Evolutionary conservation across 2,329 filamentous ascomycete genomes (phyloP).

Genomic region (Sclerotinia trifoliorum): DNA sequence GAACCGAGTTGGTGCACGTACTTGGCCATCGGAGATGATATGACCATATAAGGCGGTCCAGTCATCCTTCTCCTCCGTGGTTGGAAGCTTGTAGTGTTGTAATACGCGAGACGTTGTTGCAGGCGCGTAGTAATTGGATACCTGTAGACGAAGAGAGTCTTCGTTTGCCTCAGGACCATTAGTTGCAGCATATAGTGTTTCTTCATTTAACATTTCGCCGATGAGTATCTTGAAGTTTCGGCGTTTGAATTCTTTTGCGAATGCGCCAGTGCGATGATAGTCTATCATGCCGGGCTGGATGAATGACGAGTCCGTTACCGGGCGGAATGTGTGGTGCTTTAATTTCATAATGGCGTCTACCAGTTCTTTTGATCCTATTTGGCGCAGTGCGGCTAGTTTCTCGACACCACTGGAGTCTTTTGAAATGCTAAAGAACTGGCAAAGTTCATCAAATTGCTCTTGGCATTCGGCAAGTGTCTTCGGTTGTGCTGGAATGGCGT

Average conservation of each 20-base stretch:
- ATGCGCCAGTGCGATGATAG: slow-evolving; percentile 42
- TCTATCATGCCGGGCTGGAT: slow-evolving; percentile 43
- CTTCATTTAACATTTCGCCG: slow-evolving; percentile 47
- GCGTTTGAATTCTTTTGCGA: slow-evolving; percentile 43
- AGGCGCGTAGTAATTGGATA: slow-evolving; percentile 47
- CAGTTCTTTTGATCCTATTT: slow-evolving; percentile 40
- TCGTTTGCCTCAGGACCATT: slow-evolving; percentile 42
- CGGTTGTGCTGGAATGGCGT: slow-evolving; percentile 47
- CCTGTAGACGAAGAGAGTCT: slow-evolving; percentile 42
- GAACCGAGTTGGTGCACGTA: slow-evolving; percentile 42
- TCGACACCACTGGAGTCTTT: slow-evolving; percentile 28
- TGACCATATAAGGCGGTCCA: slow-evolving; percentile 44
- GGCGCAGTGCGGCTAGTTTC: slow-evolving; percentile 41
- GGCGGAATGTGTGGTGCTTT: slow-evolving; percentile 48
- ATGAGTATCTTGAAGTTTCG: slow-evolving; percentile 43
- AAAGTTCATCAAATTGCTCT: slow-evolving; percentile 47
- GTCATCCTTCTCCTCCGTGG: slow-evolving; percentile 37
- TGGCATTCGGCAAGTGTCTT: slow-evolving; percentile 43
- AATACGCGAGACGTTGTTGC: slow-evolving; percentile 42
- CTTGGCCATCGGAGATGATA: slow-evolving; percentile 45
- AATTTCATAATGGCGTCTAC: slow-evolving; percentile 42
- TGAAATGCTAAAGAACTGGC: slow-evolving; percentile 40
- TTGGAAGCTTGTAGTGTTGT: slow-evolving; percentile 42
- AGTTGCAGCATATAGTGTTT: slow-evolving; percentile 46
- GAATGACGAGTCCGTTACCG: slow-evolving; percentile 46